A percentile compares a stretch with the other conserved stretches of the same genome.
phyloP scores from a whole-genome alignment of 768 basidiomycete species.

The Kwoniella mangroviensis region DNA sequence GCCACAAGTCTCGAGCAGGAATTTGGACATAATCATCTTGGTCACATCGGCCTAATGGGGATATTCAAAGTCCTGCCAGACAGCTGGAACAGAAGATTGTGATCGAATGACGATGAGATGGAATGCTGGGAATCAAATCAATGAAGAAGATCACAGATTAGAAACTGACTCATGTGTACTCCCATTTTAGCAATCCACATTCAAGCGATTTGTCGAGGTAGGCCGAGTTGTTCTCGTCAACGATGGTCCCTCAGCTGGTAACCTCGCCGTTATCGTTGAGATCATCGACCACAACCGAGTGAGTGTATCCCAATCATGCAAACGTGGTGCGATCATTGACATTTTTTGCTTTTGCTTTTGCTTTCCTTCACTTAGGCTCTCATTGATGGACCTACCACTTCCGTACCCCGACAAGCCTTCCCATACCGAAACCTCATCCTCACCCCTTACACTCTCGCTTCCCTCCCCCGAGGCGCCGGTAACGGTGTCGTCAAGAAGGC shows the following conservation, averaged over 20 bases:
- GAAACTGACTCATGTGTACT: neutral
- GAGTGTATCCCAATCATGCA: slow-evolving; percentile 50
- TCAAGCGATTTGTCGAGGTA: slow-evolving; percentile 97
- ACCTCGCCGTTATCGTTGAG: slow-evolving; percentile 92
- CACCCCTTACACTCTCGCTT: slow-evolving; percentile 78
- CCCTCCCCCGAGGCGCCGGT: slow-evolving; percentile 85
- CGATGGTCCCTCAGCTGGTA: slow-evolving; percentile 79
- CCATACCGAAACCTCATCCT: slow-evolving; percentile 91
- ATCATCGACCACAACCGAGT: slow-evolving; percentile 99
- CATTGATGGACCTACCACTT: slow-evolving; percentile 89
- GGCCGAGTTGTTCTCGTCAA: slow-evolving; percentile 97
- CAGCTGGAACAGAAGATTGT: too few relatives aligned
- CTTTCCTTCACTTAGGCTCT: slow-evolving; percentile 70
- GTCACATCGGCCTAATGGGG: too few relatives aligned
- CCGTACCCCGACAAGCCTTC: slow-evolving; percentile 88
- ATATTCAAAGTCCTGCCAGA: too few relatives aligned
- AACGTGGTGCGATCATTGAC: neutral
- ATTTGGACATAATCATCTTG: too few relatives aligned
- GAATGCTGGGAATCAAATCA: neutral
- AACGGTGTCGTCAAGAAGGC: slow-evolving; percentile 80
- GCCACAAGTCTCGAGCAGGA: too few relatives aligned
- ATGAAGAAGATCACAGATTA: neutral
- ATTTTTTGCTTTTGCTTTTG: neutral
- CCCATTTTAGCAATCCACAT: slow-evolving; percentile 58
- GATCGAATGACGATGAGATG: neutral